These are phyloP conservation scores for Cladosporium phlei DNA, from an alignment of 2,329 filamentous ascomycete genomes.

Conservation along the genomic window DNA sequence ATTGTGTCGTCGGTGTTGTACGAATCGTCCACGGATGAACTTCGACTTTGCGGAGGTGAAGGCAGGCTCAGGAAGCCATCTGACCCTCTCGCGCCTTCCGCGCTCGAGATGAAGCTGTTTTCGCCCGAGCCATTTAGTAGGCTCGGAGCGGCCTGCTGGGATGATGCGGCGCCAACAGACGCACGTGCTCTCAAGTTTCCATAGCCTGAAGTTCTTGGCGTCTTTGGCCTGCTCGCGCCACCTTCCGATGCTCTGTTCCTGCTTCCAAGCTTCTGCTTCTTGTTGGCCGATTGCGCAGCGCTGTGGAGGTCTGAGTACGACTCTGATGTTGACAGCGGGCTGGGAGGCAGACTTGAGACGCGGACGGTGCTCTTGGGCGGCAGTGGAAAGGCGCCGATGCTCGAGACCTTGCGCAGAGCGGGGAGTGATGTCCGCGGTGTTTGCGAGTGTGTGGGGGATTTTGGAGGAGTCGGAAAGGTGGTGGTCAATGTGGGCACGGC, in stretches of 20 bases:
- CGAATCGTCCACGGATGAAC: conserved; percentile 78
- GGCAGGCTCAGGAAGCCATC: conserved; percentile 72
- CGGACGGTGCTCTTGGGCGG: conserved; percentile 67
- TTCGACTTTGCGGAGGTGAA: conserved; percentile 82
- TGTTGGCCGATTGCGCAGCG: conserved; percentile 32
- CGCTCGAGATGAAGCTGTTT: conserved; percentile 64
- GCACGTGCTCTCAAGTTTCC: conserved; percentile 47
- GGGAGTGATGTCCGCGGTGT: conserved; percentile 15
- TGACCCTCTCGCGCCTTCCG: conserved; percentile 59
- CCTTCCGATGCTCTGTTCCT: conserved; percentile 31
- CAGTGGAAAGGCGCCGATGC: conserved; percentile 90
- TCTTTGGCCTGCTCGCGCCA: conserved; percentile 24
- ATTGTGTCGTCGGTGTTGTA: conserved; percentile 87
- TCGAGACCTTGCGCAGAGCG: conserved; percentile 73
- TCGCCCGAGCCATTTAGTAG: conserved; percentile 75
- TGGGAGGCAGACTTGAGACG: conserved; percentile 57
- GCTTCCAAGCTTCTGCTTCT: conserved; percentile 25
- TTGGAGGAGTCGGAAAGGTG: conserved; percentile 31
- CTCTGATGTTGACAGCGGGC: conserved; percentile 47
- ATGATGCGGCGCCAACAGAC: conserved; percentile 28
- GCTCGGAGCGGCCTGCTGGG: conserved; percentile 52
- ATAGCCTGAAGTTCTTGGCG: conserved; percentile 32
- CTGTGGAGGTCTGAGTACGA: conserved; percentile 32
- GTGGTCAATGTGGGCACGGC: conserved; percentile 49
- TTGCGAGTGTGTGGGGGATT: conserved; percentile 6